A percentile compares a stretch with the other conserved stretches of the same genome.
These are phyloP conservation scores for Podospora didyma DNA, from an alignment of 495 filamentous ascomycete genomes.

Conservation along the genomic window DNA sequence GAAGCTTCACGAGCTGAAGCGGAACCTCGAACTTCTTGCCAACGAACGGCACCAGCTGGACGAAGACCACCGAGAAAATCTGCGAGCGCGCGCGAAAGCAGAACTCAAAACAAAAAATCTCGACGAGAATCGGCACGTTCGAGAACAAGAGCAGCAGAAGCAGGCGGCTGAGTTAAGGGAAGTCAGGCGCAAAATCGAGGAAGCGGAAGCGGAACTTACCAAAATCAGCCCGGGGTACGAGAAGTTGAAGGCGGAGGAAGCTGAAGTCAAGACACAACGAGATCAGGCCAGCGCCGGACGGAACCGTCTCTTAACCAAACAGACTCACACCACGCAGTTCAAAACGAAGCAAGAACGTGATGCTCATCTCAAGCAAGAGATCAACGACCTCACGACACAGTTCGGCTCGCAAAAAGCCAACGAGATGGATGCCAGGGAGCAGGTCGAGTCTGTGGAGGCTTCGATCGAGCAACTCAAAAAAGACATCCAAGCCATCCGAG, in stretches of 20 bases:
- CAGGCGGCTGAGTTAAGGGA: slow-evolving; percentile 70
- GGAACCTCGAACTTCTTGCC: slow-evolving; percentile 78
- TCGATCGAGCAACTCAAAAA: slow-evolving; percentile 68
- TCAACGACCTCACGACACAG: slow-evolving; percentile 73
- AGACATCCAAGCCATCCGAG: slow-evolving; percentile 64
- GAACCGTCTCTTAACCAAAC: slow-evolving; percentile 86
- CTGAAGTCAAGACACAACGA: slow-evolving; percentile 61
- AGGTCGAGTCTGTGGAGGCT: slow-evolving; percentile 69
- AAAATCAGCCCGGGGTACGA: slow-evolving; percentile 72
- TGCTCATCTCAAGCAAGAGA: slow-evolving; percentile 72
- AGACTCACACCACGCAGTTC: slow-evolving; percentile 85
- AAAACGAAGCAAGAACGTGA: slow-evolving; percentile 85
- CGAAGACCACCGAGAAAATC: slow-evolving; percentile 78
- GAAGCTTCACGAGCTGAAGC: slow-evolving; percentile 71
- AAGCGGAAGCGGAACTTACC: slow-evolving; percentile 71
- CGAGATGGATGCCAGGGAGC: slow-evolving; percentile 75
- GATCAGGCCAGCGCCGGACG: slow-evolving; percentile 70
- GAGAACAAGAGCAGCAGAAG: slow-evolving; percentile 61
- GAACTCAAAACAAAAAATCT: slow-evolving; percentile 82
- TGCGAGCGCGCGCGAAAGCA: slow-evolving; percentile 71
- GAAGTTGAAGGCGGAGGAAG: slow-evolving; percentile 67
- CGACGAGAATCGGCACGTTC: slow-evolving; percentile 73
- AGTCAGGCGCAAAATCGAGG: slow-evolving; percentile 69
- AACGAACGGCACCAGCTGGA: slow-evolving; percentile 88
- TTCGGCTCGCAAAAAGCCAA: slow-evolving; percentile 78